Evolutionary conservation across 73 alveolate species (phyloP).

Genomic region (Paramecium biaurelia): DNA sequence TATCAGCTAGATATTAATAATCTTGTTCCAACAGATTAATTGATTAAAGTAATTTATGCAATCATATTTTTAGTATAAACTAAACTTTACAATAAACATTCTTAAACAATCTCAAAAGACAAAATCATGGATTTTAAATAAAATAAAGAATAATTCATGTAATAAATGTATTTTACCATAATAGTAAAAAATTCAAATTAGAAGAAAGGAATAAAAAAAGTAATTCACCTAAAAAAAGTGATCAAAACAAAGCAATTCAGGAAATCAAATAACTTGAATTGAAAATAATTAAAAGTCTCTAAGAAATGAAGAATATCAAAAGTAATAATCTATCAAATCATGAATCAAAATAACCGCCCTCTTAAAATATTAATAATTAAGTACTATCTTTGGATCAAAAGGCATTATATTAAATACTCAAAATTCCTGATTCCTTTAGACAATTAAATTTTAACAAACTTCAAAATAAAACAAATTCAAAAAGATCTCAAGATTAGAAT

Average conservation of each 20-base stretch:
- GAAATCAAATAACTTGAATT: conserved; percentile 39
- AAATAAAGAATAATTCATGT: neutral
- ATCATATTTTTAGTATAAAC: neutral
- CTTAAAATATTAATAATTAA: neutral
- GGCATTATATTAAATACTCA: neutral
- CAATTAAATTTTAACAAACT: neutral
- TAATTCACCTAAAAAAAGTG: neutral
- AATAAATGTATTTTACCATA: neutral
- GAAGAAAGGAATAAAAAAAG: neutral
- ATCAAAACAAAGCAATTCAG: neutral
- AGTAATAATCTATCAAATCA: neutral
- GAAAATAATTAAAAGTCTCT: neutral
- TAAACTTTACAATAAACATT: neutral
- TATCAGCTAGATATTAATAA: conserved; percentile 21
- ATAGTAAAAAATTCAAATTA: neutral
- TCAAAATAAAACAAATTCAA: neutral
- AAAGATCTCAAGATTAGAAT: neutral
- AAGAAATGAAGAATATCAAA: neutral
- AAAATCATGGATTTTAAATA: neutral
- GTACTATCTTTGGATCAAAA: conserved; percentile 14
- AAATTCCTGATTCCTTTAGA: neutral
- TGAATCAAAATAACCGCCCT: neutral
- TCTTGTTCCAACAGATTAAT: conserved; percentile 1
- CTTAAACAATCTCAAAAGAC: neutral
- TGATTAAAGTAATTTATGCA: conserved; percentile 1